phyloP scores from a whole-genome alignment of 306 rosid species.

The Quillaja saponaria region DNA sequence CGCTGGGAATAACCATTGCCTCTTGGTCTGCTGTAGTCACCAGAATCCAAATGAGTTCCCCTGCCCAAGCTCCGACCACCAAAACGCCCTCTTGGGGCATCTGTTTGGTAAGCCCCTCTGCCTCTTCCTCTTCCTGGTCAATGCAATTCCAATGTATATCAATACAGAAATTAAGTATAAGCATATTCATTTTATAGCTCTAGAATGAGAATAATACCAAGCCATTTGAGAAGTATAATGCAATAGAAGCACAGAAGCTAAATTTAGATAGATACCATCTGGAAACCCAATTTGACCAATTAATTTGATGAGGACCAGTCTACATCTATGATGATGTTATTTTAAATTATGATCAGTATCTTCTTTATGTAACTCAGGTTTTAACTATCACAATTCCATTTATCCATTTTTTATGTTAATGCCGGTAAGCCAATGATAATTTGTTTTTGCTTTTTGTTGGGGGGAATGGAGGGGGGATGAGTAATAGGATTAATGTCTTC shows the following conservation, averaged over 20 bases:
- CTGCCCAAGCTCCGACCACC: constrained; percentile 65
- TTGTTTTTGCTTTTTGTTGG: too few species aligned
- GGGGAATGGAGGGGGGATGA: too few species aligned
- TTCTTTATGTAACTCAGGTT: too few species aligned
- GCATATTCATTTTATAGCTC: neutral
- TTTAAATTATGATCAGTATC: too few species aligned
- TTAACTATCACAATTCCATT: too few species aligned
- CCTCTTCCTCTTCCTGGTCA: constrained; percentile 82
- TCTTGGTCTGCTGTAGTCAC: constrained; percentile 60
- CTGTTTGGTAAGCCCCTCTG: constrained; percentile 63
- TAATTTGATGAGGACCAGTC: too few species aligned
- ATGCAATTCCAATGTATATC: constrained; percentile 18
- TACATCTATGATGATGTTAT: too few species aligned
- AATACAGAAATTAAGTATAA: constrained; percentile 6
- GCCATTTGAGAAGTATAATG: neutral
- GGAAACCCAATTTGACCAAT: neutral
- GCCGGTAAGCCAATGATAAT: too few species aligned
- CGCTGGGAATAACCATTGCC: constrained; percentile 74
- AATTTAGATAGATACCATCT: too few species aligned
- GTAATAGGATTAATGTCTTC: too few species aligned
- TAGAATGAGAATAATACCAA: neutral
- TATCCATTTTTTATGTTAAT: too few species aligned
- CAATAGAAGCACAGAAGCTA: neutral
- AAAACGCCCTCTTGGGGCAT: constrained; percentile 74
- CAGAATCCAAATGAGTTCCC: constrained; percentile 58